Conservation (phyloP, 257 asterid genomes). For the Solanum sejunctum region DNA sequence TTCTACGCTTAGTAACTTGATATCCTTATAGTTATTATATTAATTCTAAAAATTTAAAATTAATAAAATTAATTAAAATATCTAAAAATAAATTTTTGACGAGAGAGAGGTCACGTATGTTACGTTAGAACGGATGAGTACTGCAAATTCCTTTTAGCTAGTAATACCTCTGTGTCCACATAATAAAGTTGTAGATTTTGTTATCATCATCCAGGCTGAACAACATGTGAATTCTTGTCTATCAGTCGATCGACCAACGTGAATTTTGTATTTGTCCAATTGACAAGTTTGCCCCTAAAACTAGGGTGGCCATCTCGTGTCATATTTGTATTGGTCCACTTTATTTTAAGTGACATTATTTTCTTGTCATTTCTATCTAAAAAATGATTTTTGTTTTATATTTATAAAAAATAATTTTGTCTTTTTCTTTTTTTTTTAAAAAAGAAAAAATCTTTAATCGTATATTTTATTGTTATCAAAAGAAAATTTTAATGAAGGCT, state of each 20-base stretch:
- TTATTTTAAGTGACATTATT: neutral
- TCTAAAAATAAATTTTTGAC: neutral
- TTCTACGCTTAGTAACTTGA: neutral
- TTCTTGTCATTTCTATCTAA: neutral
- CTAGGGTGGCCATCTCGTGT: neutral
- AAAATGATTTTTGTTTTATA: neutral
- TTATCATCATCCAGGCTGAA: neutral
- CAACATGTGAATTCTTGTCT: slow-evolving; percentile 28
- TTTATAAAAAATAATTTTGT: no score
- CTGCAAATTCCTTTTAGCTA: neutral
- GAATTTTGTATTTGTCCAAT: slow-evolving; percentile 11
- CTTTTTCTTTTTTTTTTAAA: no score
- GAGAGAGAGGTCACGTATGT: neutral
- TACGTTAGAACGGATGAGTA: neutral
- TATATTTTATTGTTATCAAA: neutral
- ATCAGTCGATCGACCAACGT: slow-evolving; percentile 15
- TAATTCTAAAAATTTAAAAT: neutral
- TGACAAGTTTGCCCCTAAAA: neutral
- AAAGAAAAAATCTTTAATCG: neutral
- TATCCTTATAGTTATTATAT: neutral
- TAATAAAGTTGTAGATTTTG: neutral
- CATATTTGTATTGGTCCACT: neutral
- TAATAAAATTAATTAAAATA: neutral
- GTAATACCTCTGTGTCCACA: neutral
- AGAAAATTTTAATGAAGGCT: no score